A percentile compares a stretch with the other conserved stretches of the same genome.
These are phyloP conservation scores for Vigna radiata DNA, from an alignment of 306 rosid species.

Conservation along the genomic window DNA sequence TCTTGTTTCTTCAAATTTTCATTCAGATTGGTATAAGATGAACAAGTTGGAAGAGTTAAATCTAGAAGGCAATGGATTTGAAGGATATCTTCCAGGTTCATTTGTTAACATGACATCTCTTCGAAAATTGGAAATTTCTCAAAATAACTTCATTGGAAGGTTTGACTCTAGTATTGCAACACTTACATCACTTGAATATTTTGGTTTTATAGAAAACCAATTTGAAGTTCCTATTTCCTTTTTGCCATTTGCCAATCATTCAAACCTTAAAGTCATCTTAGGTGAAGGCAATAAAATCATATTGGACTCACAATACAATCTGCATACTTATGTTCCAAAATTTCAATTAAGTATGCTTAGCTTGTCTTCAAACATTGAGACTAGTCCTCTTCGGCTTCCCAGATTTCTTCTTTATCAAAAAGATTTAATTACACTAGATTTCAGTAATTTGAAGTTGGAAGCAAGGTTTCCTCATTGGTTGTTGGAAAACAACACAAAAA, in stretches of 20 bases:
- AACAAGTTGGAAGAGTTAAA: conserved; percentile 23
- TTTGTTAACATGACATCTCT: conserved; percentile 30
- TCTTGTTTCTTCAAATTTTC: neutral
- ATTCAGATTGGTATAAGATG: conserved; percentile 27
- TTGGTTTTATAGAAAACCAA: conserved; percentile 17
- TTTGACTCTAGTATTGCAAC: neutral
- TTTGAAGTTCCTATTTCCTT: conserved; percentile 34
- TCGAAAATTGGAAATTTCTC: neutral
- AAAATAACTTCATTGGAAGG: neutral
- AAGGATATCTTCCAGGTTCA: neutral
- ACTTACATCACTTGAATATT: conserved; percentile 28
- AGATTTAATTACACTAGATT: neutral
- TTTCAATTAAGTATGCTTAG: conserved; percentile 2
- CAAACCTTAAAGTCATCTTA: neutral
- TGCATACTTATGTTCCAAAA: conserved; percentile 3
- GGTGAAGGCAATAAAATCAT: conserved; percentile 11
- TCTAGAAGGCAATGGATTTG: neutral
- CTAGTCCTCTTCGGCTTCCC: neutral
- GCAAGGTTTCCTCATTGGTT: neutral
- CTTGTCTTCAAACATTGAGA: neutral
- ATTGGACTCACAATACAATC: neutral
- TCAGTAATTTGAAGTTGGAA: neutral
- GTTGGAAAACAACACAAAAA: conserved; percentile 1
- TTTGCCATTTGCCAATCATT: conserved; percentile 11
- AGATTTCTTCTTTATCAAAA: conserved; percentile 20